Evolutionary conservation across 2,329 filamentous ascomycete species (phyloP).

Genomic region (Aspergillus ruber): DNA sequence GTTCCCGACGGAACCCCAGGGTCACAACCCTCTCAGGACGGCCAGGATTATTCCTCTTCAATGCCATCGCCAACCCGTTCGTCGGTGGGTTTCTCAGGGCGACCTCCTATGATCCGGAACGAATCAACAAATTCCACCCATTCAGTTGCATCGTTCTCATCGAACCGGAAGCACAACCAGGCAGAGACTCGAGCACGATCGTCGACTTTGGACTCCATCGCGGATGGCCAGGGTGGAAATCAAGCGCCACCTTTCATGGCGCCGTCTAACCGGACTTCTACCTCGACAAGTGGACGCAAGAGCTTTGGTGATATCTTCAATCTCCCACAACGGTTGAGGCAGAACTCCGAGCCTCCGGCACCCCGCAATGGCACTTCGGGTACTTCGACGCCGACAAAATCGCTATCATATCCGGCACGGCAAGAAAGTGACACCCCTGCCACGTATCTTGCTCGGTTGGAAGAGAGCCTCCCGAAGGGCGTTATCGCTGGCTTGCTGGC

Average conservation of each 20-base stretch:
- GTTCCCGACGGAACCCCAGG: constrained; percentile 13
- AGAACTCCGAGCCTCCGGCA: constrained; percentile 67
- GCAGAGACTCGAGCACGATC: constrained; percentile 64
- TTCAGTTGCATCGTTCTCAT: constrained; percentile 55
- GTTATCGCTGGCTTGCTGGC: constrained; percentile 79
- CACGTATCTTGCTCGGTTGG: constrained; percentile 77
- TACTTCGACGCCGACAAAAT: constrained; percentile 58
- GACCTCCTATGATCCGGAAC: constrained; percentile 48
- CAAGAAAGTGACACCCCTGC: constrained; percentile 84
- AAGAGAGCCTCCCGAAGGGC: constrained; percentile 72
- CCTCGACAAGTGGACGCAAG: constrained; percentile 76
- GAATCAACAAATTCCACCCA: constrained; percentile 59
- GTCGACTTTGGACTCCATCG: constrained; percentile 80
- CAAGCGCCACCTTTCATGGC: constrained; percentile 58
- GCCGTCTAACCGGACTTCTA: constrained; percentile 61
- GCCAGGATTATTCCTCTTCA: constrained; percentile 32
- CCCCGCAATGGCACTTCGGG: constrained; percentile 59
- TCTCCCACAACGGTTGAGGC: constrained; percentile 66
- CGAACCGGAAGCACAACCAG: constrained; percentile 46
- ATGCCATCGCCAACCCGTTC: constrained; percentile 47
- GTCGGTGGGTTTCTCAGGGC: constrained; percentile 43
- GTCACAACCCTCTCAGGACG: constrained; percentile 20
- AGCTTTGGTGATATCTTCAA: constrained; percentile 88
- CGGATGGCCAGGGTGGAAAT: constrained; percentile 65
- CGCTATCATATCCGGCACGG: constrained; percentile 63